phyloP scores from a whole-genome alignment of 108 stramenopile genomes.

The Hondaea fermentalgiana region DNA sequence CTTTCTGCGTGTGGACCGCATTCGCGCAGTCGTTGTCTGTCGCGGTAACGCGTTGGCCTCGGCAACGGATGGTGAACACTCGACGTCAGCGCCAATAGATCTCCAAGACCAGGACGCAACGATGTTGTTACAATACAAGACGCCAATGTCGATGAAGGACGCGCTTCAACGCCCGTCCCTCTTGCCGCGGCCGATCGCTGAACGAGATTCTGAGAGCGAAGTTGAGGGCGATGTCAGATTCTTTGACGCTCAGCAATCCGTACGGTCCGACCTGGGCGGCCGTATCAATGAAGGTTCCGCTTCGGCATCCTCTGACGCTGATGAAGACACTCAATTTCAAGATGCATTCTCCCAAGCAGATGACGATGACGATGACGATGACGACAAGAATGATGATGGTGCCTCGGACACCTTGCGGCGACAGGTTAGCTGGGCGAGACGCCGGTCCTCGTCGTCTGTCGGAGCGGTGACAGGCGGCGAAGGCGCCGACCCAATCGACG shows the following conservation, averaged over 20 bases:
- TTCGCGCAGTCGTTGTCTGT: neutral
- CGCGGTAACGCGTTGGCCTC: too few relatives aligned
- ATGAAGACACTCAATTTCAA: too few relatives aligned
- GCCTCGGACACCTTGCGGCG: neutral
- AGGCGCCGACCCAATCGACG: neutral
- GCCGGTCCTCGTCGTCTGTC: too few relatives aligned
- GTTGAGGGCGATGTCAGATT: neutral
- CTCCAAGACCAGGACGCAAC: neutral
- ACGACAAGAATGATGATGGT: neutral
- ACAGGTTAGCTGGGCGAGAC: neutral
- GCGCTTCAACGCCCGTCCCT: neutral
- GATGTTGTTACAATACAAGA: neutral
- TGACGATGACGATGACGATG: neutral
- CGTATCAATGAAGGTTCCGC: neutral
- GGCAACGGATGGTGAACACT: too few relatives aligned
- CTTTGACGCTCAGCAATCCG: neutral
- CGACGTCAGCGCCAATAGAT: neutral
- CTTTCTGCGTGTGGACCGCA: neutral
- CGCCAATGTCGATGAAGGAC: neutral
- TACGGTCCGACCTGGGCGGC: neutral
- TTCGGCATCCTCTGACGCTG: neutral
- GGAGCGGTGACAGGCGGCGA: too few relatives aligned
- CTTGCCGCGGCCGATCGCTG: neutral
- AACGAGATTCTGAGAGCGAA: neutral
- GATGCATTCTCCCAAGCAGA: too few relatives aligned